Evolutionary conservation across 208 protist genomes (phyloP).

Genomic region (Herpetomonas tarakana): DNA sequence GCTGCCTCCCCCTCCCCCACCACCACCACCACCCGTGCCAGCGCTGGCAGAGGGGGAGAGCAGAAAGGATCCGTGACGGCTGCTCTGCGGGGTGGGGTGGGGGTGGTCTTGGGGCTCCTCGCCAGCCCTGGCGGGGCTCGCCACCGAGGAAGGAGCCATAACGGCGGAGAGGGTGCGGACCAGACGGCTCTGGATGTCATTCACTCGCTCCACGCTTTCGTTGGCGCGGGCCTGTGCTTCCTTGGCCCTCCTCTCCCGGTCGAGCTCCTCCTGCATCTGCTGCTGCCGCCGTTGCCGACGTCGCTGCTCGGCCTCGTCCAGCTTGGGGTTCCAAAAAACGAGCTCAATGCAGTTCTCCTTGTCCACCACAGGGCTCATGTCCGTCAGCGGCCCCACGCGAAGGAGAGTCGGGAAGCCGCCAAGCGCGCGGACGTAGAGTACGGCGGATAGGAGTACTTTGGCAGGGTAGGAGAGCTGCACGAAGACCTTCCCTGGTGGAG

Average conservation of each 20-base stretch:
- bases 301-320: conserved; percentile 7
- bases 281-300: conserved; percentile 5
- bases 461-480: conserved; percentile 58
- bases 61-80: too few species aligned
- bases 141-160: too few species aligned
- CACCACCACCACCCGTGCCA: too few species aligned
- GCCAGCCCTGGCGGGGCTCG: too few species aligned
- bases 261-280: conserved; percentile 22
- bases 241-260: neutral
- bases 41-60: too few species aligned
- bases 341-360: conserved; percentile 86
- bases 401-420: conserved; percentile 77
- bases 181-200: conserved; percentile 1
- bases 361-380: conserved; percentile 55
- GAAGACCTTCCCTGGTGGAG: conserved; percentile 30
- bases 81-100: too few species aligned
- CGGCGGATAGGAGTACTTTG: conserved; percentile 58
- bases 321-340: conserved; percentile 55
- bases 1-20: too few species aligned
- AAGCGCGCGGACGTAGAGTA: conserved; percentile 77
- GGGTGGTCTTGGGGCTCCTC: too few species aligned
- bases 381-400: conserved; percentile 57
- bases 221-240: neutral
- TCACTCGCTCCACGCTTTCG: neutral
- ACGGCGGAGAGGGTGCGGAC: neutral